Percentiles rank a stretch among this genome's conserved stretches.
phyloP scores from a whole-genome alignment of 2,329 filamentous ascomycete genomes.

The Pseudogymnoascus verrucosus region DNA sequence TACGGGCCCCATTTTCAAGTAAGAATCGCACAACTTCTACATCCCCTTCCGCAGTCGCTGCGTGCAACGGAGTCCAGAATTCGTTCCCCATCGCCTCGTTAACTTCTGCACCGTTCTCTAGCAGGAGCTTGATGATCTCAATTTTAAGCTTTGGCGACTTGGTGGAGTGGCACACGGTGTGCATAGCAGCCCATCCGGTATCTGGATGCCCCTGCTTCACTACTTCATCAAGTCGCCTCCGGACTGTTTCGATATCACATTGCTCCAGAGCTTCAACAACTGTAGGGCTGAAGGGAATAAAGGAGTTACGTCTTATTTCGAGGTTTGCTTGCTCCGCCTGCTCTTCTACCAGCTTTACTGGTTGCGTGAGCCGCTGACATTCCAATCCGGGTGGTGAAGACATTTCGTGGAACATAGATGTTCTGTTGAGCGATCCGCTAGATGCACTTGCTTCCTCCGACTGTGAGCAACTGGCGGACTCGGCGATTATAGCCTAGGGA shows the following conservation, averaged over 20 bases:
- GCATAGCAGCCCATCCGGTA: not conserved
- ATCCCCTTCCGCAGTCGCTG: not conserved
- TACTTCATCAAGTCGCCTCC: not conserved
- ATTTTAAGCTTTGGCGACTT: not conserved
- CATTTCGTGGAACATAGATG: not conserved
- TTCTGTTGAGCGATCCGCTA: not conserved
- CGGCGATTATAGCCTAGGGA: not conserved
- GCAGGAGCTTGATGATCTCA: not conserved
- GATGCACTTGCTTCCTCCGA: not conserved
- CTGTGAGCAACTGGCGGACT: not conserved
- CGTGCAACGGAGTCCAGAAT: not conserved
- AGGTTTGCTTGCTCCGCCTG: not conserved
- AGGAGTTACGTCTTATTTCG: not conserved
- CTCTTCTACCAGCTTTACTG: not conserved
- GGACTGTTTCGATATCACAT: not conserved
- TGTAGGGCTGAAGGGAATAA: not conserved
- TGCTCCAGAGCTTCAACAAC: not conserved
- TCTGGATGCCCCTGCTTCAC: not conserved
- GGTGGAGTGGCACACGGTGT: not conserved
- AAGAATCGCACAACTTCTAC: not conserved
- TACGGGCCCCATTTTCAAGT: not conserved
- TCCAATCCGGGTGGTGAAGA: not conserved
- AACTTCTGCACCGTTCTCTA: not conserved
- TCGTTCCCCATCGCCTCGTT: not conserved
- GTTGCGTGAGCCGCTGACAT: not conserved